These are phyloP conservation scores for Rheum nobile DNA, from an alignment of 148 eudicot species.

Conservation along the genomic window DNA sequence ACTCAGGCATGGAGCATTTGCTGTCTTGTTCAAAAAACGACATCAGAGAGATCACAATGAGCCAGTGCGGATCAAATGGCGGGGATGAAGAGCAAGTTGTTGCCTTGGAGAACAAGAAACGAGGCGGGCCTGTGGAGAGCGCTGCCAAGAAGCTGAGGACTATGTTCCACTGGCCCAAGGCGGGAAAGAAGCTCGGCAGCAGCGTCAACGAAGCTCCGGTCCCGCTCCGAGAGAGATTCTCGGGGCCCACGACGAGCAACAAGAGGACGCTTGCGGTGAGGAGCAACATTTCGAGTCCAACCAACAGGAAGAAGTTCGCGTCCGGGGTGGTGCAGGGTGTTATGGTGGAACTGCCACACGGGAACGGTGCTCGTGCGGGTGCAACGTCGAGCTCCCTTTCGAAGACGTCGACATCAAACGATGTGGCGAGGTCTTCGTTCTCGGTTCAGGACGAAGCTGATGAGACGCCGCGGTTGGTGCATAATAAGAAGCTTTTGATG, in stretches of 20 bases:
- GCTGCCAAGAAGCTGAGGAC: slow-evolving; percentile 48
- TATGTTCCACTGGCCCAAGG: slow-evolving; percentile 59
- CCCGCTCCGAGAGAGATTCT: slow-evolving; percentile 58
- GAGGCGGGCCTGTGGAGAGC: slow-evolving; percentile 16
- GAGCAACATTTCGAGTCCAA: slow-evolving; percentile 76
- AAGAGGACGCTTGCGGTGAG: slow-evolving; percentile 68
- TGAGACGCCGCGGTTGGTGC: slow-evolving; percentile 15
- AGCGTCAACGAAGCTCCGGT: slow-evolving; percentile 35
- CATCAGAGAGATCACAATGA: slow-evolving; percentile 9
- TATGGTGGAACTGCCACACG: slow-evolving; percentile 33
- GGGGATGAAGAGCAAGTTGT: slow-evolving; percentile 13
- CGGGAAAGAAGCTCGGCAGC: slow-evolving; percentile 10
- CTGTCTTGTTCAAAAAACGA: slow-evolving; percentile 11
- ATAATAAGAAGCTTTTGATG: slow-evolving; percentile 4
- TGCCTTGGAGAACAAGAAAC: slow-evolving; percentile 14
- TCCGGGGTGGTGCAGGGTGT: slow-evolving; percentile 28
- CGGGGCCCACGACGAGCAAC: slow-evolving; percentile 38
- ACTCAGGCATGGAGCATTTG: slow-evolving; percentile 32
- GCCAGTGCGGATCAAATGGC: slow-evolving; percentile 24
- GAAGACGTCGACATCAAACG: slow-evolving; percentile 34
- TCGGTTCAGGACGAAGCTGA: slow-evolving; percentile 12
- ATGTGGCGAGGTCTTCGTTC: background rate
- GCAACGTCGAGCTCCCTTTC: slow-evolving; percentile 57
- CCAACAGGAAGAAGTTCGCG: slow-evolving; percentile 64
- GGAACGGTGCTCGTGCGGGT: slow-evolving; percentile 14